Percentiles rank a stretch among this genome's conserved stretches.
phyloP scores from a whole-genome alignment of 164 flowering plant species.

The Umbilicus rupestris region DNA sequence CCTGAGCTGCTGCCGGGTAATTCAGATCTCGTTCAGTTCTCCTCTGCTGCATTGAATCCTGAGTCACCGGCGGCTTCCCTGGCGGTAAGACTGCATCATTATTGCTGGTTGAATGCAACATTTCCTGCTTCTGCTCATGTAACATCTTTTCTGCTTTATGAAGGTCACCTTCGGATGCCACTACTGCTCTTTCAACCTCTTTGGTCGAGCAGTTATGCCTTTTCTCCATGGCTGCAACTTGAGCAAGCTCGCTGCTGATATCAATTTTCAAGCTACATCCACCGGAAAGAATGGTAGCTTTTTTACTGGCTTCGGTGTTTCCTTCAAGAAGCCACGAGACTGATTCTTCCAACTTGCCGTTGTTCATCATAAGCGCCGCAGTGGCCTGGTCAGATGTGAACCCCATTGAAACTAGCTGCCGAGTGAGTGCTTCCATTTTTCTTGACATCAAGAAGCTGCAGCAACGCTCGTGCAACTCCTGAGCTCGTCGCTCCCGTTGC shows the following conservation, averaged over 20 bases:
- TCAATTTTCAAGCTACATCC: conserved; percentile 69
- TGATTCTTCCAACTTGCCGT: conserved; percentile 81
- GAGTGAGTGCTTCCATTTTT: conserved; percentile 75
- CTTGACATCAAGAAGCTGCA: conserved; percentile 82
- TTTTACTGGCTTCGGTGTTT: conserved; percentile 38
- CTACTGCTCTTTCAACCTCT: conserved; percentile 84
- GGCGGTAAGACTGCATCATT: conserved; percentile 27
- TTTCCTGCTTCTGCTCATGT: conserved; percentile 44
- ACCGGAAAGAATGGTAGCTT: conserved; percentile 23
- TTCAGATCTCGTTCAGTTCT: conserved; percentile 65
- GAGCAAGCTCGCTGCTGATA: conserved; percentile 74
- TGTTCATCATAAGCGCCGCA: conserved; percentile 76
- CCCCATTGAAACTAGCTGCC: conserved; percentile 89
- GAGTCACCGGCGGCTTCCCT: conserved; percentile 20
- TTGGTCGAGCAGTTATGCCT: conserved; percentile 56
- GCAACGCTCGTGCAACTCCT: conserved; percentile 81
- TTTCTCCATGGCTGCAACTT: conserved; percentile 56
- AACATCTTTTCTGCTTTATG: conserved; percentile 62
- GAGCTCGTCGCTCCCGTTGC: conserved; percentile 86
- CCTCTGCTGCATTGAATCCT: conserved; percentile 39
- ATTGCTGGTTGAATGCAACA: conserved; percentile 20
- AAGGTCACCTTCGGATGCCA: conserved; percentile 80
- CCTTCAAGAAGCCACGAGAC: conserved; percentile 80
- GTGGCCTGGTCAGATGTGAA: conserved; percentile 80
- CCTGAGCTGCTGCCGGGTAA: conserved; percentile 33